A percentile compares a stretch with the other conserved stretches of the same genome.
phyloP scores from a whole-genome alignment of 2,329 filamentous ascomycete species.

The Clarireedia monteithiana region DNA sequence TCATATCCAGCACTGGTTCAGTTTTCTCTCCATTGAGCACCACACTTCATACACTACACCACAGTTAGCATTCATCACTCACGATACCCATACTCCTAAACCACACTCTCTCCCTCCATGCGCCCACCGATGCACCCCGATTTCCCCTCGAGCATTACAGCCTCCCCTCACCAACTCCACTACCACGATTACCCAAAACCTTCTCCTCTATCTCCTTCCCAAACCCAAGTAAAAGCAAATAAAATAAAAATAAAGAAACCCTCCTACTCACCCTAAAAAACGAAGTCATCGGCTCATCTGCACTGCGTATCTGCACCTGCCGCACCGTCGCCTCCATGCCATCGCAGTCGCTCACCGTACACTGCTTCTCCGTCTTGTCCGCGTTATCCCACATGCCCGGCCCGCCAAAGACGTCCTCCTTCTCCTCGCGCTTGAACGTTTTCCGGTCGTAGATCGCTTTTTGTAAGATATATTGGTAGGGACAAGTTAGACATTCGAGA shows the following conservation, averaged over 20 bases:
- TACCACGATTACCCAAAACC: background rate
- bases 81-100: background rate
- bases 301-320: slow-evolving; percentile 94
- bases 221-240: background rate
- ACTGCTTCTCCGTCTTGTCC: slow-evolving; percentile 76
- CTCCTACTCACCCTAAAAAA: slow-evolving; percentile 68
- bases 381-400: slow-evolving; percentile 86
- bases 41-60: slow-evolving; percentile 57
- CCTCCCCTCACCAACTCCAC: background rate
- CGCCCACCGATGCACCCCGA: slow-evolving; percentile 8
- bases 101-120: background rate
- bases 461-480: slow-evolving; percentile 80
- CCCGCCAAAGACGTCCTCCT: slow-evolving; percentile 85
- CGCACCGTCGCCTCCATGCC: slow-evolving; percentile 86
- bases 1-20: slow-evolving; percentile 24
- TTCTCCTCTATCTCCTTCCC: background rate
- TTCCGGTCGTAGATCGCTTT: slow-evolving; percentile 73
- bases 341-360: slow-evolving; percentile 71
- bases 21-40: slow-evolving; percentile 59
- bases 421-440: slow-evolving; percentile 73
- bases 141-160: background rate
- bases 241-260: background rate
- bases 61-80: slow-evolving; percentile 3
- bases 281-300: slow-evolving; percentile 96
- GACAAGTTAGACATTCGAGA: slow-evolving; percentile 92